Conservation (phyloP, 2,329 filamentous ascomycete species). For the Nemania sp. region DNA sequence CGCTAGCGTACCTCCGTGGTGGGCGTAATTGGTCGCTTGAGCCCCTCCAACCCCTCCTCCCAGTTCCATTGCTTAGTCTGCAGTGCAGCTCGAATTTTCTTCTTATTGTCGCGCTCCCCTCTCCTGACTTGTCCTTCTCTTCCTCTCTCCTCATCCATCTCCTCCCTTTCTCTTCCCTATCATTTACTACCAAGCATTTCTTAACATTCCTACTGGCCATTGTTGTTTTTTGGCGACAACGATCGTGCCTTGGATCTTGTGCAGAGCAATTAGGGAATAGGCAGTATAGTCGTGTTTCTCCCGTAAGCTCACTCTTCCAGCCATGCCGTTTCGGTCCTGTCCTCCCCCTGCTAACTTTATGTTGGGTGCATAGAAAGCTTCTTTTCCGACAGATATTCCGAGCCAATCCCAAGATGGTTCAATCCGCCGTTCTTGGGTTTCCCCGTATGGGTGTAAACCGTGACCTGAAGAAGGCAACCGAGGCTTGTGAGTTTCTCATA, state of each 20-base stretch:
- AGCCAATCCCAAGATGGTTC: slow-evolving; percentile 59
- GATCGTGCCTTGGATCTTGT: slow-evolving; percentile 24
- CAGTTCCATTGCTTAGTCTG: slow-evolving; percentile 16
- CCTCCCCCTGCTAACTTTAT: slow-evolving; percentile 15
- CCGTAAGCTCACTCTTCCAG: slow-evolving; percentile 28
- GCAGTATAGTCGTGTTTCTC: slow-evolving; percentile 35
- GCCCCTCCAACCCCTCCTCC: slow-evolving; percentile 26
- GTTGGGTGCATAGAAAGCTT: slow-evolving; percentile 29
- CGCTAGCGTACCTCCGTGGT: slow-evolving; percentile 3
- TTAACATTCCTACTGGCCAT: slow-evolving; percentile 19
- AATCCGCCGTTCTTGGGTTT: slow-evolving; percentile 89
- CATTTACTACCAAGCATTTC: slow-evolving; percentile 22
- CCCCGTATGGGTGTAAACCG: slow-evolving; percentile 97
- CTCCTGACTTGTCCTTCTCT: slow-evolving; percentile 17
- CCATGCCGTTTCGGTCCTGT: neutral
- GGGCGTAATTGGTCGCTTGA: slow-evolving; percentile 22
- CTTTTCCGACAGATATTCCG: slow-evolving; percentile 30
- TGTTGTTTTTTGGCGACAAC: slow-evolving; percentile 28
- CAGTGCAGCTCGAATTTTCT: slow-evolving; percentile 20
- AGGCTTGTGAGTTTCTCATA: slow-evolving; percentile 68
- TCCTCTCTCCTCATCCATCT: slow-evolving; percentile 3
- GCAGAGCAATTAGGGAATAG: slow-evolving; percentile 30
- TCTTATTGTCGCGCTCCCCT: slow-evolving; percentile 24
- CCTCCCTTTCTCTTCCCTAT: slow-evolving; percentile 18
- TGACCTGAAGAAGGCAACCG: slow-evolving; percentile 99